These are phyloP conservation scores for Colletotrichum echinochloae DNA, from an alignment of 2,329 filamentous ascomycete genomes.

Conservation along the genomic window DNA sequence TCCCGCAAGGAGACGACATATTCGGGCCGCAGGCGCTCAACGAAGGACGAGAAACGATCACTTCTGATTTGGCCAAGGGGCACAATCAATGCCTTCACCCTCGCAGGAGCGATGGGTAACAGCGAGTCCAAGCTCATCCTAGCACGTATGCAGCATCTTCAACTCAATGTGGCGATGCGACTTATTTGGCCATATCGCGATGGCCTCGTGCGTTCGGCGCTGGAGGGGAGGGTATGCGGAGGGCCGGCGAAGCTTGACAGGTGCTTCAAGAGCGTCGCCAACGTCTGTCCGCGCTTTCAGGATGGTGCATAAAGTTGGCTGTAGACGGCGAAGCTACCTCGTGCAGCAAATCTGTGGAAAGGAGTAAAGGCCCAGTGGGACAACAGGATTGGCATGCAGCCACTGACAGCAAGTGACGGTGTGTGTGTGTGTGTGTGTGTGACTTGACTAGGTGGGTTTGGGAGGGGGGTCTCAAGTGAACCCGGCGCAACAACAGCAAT, in stretches of 20 bases:
- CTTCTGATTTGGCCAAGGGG: constrained; percentile 89
- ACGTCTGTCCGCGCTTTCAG: constrained; percentile 4
- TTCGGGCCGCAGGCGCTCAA: constrained; percentile 81
- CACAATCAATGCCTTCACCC: constrained; percentile 87
- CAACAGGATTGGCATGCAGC: constrained; percentile 34
- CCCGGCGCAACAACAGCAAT: constrained; percentile 8
- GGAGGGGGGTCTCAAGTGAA: constrained; percentile 29
- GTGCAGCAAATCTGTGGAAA: constrained; percentile 21
- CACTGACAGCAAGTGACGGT: constrained; percentile 37
- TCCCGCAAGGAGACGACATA: constrained; percentile 87
- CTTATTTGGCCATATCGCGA: constrained; percentile 38
- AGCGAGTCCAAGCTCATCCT: constrained; percentile 90
- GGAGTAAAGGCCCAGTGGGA: constrained; percentile 22
- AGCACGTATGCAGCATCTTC: constrained; percentile 55
- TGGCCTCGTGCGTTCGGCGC: constrained; percentile 12
- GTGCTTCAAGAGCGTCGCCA: not conserved
- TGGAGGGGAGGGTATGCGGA: constrained; percentile 6
- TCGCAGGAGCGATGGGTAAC: constrained; percentile 90
- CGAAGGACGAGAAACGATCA: constrained; percentile 82
- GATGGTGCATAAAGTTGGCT: constrained; percentile 7
- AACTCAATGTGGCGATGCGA: constrained; percentile 22
- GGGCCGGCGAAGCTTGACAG: constrained; percentile 22
- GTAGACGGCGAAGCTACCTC: constrained; percentile 23
- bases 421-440: constrained; percentile 28
- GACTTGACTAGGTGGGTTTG: constrained; percentile 32